Conservation (phyloP, 2,329 filamentous ascomycete genomes). For the Acephala macrosclerotiorum region DNA sequence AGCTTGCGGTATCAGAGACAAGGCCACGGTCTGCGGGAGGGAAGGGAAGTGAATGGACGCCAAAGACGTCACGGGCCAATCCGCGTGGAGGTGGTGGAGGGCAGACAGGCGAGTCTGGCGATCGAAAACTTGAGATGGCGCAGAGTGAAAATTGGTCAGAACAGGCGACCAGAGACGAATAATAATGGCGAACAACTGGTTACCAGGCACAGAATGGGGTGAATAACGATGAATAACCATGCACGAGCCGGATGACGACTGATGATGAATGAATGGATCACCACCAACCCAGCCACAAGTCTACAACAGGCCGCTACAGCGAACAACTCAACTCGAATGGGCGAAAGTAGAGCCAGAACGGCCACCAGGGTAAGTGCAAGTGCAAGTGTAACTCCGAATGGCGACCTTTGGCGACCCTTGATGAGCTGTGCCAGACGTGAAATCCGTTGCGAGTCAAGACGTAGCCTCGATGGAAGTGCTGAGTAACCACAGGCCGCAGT, state of each 20-base stretch:
- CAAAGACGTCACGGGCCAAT: conserved; percentile 3
- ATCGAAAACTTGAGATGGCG: not conserved
- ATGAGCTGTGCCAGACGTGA: not conserved
- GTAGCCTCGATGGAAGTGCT: not conserved
- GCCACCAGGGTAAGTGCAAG: not conserved
- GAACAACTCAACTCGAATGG: not conserved
- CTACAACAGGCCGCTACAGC: conserved; percentile 1
- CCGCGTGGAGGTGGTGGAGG: not conserved
- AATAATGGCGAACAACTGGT: not conserved
- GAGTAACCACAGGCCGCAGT: conserved; percentile 7
- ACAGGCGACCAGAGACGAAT: not conserved
- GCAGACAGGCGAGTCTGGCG: conserved; percentile 4
- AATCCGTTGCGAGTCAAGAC: conserved; percentile 11
- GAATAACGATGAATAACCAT: not conserved
- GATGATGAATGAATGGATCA: not conserved
- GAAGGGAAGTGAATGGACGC: not conserved
- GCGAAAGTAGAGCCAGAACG: not conserved
- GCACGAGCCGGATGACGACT: not conserved
- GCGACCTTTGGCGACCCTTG: not conserved
- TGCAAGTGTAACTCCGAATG: not conserved
- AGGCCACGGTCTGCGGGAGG: conserved; percentile 3
- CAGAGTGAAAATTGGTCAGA: not conserved
- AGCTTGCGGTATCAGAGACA: conserved; percentile 4
- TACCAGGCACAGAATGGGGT: not conserved
- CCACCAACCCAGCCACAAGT: too few species aligned